Conservation (phyloP, 202 grass and related monocot species). For the Elaeis oleifera region DNA sequence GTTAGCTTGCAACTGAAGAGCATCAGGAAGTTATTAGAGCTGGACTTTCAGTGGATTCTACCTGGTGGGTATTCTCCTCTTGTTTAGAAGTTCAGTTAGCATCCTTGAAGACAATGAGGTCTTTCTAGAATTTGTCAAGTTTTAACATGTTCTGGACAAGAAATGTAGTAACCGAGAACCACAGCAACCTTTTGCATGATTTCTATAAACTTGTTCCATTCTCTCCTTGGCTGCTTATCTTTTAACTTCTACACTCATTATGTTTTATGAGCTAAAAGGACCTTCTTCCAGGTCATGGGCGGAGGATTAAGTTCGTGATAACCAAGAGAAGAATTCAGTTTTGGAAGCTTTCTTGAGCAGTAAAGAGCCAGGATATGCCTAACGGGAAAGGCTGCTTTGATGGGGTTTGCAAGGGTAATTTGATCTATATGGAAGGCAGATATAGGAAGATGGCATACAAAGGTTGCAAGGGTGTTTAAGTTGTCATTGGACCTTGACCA, state of each 20-base stretch:
- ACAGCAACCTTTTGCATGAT: background rate
- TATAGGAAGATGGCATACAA: too few species aligned
- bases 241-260: background rate
- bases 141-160: background rate
- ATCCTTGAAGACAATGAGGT: too few species aligned
- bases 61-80: conserved; percentile 34
- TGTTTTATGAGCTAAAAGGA: conserved; percentile 2
- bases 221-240: background rate
- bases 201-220: background rate
- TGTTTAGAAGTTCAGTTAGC: background rate
- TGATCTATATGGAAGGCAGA: too few species aligned
- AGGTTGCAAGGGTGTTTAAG: too few species aligned
- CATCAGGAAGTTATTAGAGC: conserved; percentile 54
- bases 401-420: too few species aligned
- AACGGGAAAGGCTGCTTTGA: too few species aligned
- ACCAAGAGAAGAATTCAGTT: conserved; percentile 48
- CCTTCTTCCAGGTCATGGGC: conserved; percentile 50
- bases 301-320: conserved; percentile 46
- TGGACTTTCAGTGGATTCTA: conserved; percentile 63
- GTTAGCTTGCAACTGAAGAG: conserved; percentile 60
- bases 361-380: conserved; percentile 1
- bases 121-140: background rate
- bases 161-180: background rate
- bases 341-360: conserved; percentile 40
- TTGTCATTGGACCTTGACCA: too few species aligned